Evolutionary conservation across 257 asterid genomes (phyloP).

Genomic region (Solanum tacnaense): DNA sequence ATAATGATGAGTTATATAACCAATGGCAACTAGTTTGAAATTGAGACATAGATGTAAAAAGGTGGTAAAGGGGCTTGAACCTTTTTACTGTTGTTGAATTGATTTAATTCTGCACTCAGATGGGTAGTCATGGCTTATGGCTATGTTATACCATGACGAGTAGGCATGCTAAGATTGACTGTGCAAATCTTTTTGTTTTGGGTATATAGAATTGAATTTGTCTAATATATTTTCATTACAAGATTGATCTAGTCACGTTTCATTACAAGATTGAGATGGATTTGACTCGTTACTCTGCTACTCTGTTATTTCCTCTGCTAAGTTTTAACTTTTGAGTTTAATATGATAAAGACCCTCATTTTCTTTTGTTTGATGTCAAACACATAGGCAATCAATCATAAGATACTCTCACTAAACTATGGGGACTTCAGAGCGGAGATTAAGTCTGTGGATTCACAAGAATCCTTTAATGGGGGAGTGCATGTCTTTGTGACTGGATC

Average conservation of each 20-base stretch:
- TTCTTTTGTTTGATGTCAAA: not conserved
- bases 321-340: not conserved
- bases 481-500: slow-evolving; percentile 89
- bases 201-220: not conserved
- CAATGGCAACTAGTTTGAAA: not conserved
- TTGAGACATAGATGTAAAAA: not conserved
- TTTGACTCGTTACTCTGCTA: not conserved
- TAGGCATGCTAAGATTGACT: not conserved
- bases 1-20: not conserved
- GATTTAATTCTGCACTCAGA: not conserved
- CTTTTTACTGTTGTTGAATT: not conserved
- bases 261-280: not conserved
- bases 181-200: not conserved
- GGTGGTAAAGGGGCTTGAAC: not conserved
- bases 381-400: slow-evolving; percentile 68
- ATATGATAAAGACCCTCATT: not conserved
- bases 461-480: slow-evolving; percentile 69
- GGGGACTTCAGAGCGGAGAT: slow-evolving; percentile 55
- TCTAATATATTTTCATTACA: not conserved
- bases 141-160: not conserved
- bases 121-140: not conserved
- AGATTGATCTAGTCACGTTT: not conserved
- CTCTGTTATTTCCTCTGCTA: not conserved
- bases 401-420: slow-evolving; percentile 70
- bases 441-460: slow-evolving; percentile 76